Base-by-base conservation (phyloP, 257 asterid genomes). In the Echium plantagineum region DNA sequence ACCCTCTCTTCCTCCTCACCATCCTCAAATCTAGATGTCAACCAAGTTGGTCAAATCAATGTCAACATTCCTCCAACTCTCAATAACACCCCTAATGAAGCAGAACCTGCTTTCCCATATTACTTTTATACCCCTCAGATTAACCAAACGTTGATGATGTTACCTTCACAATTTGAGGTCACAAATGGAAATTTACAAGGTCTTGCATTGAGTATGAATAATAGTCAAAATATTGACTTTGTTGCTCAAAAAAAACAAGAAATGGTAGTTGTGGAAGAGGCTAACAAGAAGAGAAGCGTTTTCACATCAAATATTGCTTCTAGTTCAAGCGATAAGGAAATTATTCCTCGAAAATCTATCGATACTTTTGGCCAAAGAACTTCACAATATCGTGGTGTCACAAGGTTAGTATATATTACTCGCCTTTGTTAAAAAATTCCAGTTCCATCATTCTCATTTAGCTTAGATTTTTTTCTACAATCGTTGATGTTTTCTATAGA, bases 331-430 rank as follows among this genome's bases (percentile, higher is more conserved):
- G 13, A 42, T 4, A 79, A 67, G 64, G 87, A 80, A 63, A 17
- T 72, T 7, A 69, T 42, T 24, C 88, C 83, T 20, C 83, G 94
- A 5, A 89, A 89, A 70, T 89, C 95, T 1, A 72, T 85, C 20
- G 95, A 89, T 63, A 75, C 83, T 60, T 89, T 89, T 46, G 95
- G 95, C 16, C 95, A 89, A 60, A 75, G 96, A 64, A 89, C 96
- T 32, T 89, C 96, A 18, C 96, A 85, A 58, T 85, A 69, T 63
- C 88, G 96, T 3, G 96, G 96, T 5, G 96, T 89, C 62, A 89
- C 96, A 3, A 89, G 96, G 96, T 80, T 51, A 17, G 49, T n/a
- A n/a, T n/a, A n/a, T n/a, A n/a, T n/a, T n/a, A n/a, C n/a, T n/a
- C n/a, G n/a, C n/a, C n/a, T n/a, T n/a, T n/a, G n/a, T n/a, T n/a